Percentiles rank a stretch among this genome's conserved stretches.
Evolutionary conservation across 2,329 filamentous ascomycete species (phyloP).

Genomic region (Akanthomyces muscarius): DNA sequence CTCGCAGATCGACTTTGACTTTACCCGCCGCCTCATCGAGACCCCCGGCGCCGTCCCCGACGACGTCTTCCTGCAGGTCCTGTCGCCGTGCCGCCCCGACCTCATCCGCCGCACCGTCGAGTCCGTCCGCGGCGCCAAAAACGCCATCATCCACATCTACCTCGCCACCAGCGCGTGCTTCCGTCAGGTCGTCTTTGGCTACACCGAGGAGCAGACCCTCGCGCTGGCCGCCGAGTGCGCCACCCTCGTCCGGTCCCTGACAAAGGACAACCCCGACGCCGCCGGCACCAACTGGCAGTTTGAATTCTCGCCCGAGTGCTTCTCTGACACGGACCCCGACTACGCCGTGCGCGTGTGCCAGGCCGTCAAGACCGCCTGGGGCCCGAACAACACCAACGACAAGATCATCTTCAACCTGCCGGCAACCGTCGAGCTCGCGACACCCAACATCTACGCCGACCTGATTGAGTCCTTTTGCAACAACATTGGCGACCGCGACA

Average conservation of each 20-base stretch:
- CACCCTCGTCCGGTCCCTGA: constrained; percentile 81
- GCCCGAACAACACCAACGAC: constrained; percentile 68
- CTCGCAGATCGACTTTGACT: constrained; percentile 94
- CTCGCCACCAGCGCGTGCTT: constrained; percentile 96
- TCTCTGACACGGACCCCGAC: constrained; percentile 84
- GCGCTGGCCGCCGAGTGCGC: constrained; percentile 82
- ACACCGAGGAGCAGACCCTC: constrained; percentile 75
- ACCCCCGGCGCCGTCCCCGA: constrained; percentile 80
- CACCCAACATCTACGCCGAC: constrained; percentile 93
- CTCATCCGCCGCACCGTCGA: constrained; percentile 88
- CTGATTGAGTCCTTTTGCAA: constrained; percentile 94
- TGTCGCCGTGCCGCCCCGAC: constrained; percentile 87
- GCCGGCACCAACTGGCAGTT: constrained; percentile 66
- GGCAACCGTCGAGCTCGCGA: constrained; percentile 91
- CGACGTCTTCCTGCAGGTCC: constrained; percentile 87
- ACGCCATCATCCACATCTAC: constrained; percentile 92
- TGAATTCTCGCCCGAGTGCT: constrained; percentile 82
- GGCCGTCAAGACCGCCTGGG: constrained; percentile 93
- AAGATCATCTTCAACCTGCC: constrained; percentile 92
- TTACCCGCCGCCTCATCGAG: constrained; percentile 80
- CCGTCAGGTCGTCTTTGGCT: constrained; percentile 83
- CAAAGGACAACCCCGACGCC: constrained; percentile 66
- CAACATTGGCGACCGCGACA: constrained; percentile 78
- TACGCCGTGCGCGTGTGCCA: constrained; percentile 82
- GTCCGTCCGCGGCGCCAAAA: constrained; percentile 82